A percentile compares a stretch with the other conserved stretches of the same genome.
These are phyloP conservation scores for Scutellaria galericulata DNA, from an alignment of 257 asterid genomes.

Conservation along the genomic window DNA sequence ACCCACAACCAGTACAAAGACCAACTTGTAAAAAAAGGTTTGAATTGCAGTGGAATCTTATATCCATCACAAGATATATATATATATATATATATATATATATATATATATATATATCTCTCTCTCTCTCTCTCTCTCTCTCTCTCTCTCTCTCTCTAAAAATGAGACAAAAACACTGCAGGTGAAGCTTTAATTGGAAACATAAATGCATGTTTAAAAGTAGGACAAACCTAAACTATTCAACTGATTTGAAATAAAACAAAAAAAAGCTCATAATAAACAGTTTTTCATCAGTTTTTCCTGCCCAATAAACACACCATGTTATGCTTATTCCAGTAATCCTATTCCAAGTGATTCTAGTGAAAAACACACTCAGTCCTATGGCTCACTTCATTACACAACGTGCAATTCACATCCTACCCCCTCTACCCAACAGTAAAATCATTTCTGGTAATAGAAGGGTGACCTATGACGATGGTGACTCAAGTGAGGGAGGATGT, in stretches of 20 bases:
- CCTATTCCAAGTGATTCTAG: constrained; percentile 2
- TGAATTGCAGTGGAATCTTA: no score
- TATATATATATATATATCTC: no score
- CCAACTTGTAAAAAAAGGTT: no score
- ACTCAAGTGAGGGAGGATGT: constrained; percentile 30
- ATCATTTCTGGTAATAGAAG: constrained; percentile 28
- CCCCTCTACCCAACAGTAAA: constrained; percentile 16
- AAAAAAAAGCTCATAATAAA: background rate
- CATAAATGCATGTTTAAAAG: constrained; percentile 28
- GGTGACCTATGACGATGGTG: constrained; percentile 33
- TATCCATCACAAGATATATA: no score
- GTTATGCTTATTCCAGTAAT: background rate
- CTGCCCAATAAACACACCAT: background rate
- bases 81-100: no score
- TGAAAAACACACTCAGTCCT: constrained; percentile 4
- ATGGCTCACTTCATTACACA: constrained; percentile 29
- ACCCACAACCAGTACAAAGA: no score
- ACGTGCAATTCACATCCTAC: constrained; percentile 30
- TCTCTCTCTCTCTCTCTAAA: no score
- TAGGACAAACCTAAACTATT: constrained; percentile 32
- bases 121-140: no score
- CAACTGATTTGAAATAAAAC: background rate
- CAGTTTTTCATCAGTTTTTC: constrained; percentile 3
- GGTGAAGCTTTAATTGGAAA: constrained; percentile 35
- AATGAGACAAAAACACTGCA: constrained; percentile 24